Evolutionary conservation across 1,284 basidiomycete genomes (phyloP).

Genomic region (Microbotryum lychnidis-dioicae): DNA sequence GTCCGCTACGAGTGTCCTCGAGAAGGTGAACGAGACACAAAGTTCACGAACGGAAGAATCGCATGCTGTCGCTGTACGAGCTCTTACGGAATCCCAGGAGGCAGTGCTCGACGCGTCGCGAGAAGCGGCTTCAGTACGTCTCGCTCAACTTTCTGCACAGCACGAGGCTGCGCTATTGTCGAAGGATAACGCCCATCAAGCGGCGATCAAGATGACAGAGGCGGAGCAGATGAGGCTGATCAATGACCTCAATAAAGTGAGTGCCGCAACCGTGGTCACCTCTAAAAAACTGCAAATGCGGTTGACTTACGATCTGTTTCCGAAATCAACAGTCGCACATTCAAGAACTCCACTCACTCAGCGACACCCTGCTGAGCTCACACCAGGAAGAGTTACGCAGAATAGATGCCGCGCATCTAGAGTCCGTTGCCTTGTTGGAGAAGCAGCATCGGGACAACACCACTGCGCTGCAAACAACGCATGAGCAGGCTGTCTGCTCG

Average conservation of each 20-base stretch:
- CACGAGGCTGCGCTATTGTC: no score
- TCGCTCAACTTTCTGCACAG: no score
- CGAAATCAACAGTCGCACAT: no score
- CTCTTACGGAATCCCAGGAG: constrained; percentile 29
- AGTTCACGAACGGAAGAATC: background rate
- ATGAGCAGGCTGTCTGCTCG: constrained; percentile 5
- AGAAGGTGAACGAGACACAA: background rate
- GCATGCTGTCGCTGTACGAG: constrained; percentile 37
- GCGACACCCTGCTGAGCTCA: background rate
- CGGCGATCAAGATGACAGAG: no score
- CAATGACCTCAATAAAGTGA: no score
- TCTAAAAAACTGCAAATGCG: no score
- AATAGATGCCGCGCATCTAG: no score
- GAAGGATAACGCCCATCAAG: no score
- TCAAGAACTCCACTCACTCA: constrained; percentile 18
- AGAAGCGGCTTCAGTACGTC: constrained; percentile 39
- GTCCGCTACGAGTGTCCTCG: background rate
- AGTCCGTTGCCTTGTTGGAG: constrained; percentile 36
- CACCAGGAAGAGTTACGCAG: no score
- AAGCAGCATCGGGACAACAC: constrained; percentile 49
- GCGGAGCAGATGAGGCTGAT: no score
- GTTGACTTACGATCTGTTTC: no score
- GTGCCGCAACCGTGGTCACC: no score
- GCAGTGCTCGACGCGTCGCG: constrained; percentile 52
- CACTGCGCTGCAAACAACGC: constrained; percentile 47